Evolutionary conservation across 1,284 basidiomycete species (phyloP).

Genomic region (Athelia psychrophila): DNA sequence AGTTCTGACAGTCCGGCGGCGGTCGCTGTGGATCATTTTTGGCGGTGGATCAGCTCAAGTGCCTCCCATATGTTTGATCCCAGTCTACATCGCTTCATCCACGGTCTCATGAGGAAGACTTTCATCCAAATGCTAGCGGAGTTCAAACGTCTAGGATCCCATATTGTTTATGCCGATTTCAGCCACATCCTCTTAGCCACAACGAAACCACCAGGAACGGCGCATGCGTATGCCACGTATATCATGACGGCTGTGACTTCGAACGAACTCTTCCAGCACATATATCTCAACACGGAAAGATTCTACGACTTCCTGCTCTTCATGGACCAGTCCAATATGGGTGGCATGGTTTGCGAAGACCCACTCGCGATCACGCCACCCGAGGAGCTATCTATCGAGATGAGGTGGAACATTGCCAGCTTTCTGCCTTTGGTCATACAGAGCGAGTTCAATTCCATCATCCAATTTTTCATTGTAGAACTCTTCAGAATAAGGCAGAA

Average conservation of each 20-base stretch:
- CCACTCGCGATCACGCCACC: slow-evolving; percentile 67
- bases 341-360: slow-evolving; percentile 85
- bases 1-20: slow-evolving; percentile 63
- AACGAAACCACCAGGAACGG: slow-evolving; percentile 93
- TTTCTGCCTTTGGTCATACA: slow-evolving; percentile 90
- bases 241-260: slow-evolving; percentile 92
- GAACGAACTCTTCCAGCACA: slow-evolving; percentile 94
- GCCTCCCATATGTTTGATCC: slow-evolving; percentile 91
- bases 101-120: slow-evolving; percentile 96
- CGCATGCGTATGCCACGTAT: slow-evolving; percentile 94
- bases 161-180: slow-evolving; percentile 95
- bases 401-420: slow-evolving; percentile 93
- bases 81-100: slow-evolving; percentile 90
- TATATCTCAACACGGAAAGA: slow-evolving; percentile 84
- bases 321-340: slow-evolving; percentile 95
- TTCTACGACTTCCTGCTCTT: slow-evolving; percentile 96
- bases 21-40: slow-evolving; percentile 87
- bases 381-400: slow-evolving; percentile 71
- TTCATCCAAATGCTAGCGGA: slow-evolving; percentile 97
- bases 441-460: slow-evolving; percentile 69
- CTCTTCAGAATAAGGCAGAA: slow-evolving; percentile 80
- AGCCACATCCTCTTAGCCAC: slow-evolving; percentile 90
- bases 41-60: slow-evolving; percentile 93
- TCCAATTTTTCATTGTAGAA: slow-evolving; percentile 87
- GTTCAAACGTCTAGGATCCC: slow-evolving; percentile 92